Evolutionary conservation across 345 rosid genomes (phyloP).

Genomic region (Eucalyptus erythrocorys): DNA sequence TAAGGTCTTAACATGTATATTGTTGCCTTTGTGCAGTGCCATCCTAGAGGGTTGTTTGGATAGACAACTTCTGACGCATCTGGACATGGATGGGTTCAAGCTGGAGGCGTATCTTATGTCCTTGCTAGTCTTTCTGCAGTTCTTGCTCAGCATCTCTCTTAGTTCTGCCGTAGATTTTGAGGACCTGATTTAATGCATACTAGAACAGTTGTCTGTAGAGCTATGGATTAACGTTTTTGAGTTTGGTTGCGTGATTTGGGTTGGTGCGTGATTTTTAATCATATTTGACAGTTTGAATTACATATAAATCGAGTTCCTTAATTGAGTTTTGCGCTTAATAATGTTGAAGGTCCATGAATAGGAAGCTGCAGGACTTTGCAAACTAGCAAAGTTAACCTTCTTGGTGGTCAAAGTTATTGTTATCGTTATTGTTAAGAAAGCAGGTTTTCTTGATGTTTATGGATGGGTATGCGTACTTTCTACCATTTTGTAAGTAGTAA

Average conservation of each 20-base stretch:
- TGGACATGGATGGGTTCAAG: background rate
- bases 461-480: background rate
- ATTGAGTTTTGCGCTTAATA: background rate
- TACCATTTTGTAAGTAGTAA: background rate
- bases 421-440: background rate
- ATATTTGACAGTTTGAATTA: background rate
- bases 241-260: background rate
- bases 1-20: background rate
- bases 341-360: background rate
- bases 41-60: background rate
- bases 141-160: background rate
- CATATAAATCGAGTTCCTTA: background rate
- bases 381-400: background rate
- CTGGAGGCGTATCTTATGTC: background rate
- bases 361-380: background rate
- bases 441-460: background rate
- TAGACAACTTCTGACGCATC: background rate
- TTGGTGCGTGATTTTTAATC: background rate
- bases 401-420: background rate
- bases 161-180: background rate
- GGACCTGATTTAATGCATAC: background rate
- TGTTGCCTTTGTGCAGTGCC: constrained; percentile 5
- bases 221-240: background rate
- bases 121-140: background rate
- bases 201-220: background rate